Percentiles rank a stretch among this genome's conserved stretches.
phyloP scores from a whole-genome alignment of 2,329 filamentous ascomycete genomes.

The Polychaeton citri region DNA sequence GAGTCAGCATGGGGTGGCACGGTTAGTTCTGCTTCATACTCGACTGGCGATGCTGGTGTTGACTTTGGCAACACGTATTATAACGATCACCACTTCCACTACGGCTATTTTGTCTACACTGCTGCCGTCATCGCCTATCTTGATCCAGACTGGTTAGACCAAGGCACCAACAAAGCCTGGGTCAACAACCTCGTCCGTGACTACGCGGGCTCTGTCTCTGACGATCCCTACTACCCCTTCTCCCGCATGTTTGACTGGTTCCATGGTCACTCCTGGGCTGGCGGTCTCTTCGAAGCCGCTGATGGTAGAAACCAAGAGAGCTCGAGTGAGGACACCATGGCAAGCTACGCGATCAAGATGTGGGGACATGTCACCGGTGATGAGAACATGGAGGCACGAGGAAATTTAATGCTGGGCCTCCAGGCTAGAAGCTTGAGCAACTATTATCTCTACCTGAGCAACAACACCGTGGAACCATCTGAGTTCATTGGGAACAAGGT shows the following conservation, averaged over 20 bases:
- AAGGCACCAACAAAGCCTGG: slow-evolving; percentile 55
- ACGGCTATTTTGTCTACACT: slow-evolving; percentile 77
- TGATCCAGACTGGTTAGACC: slow-evolving; percentile 56
- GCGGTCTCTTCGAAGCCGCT: slow-evolving; percentile 54
- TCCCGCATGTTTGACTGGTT: slow-evolving; percentile 86
- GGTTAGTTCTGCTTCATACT: slow-evolving; percentile 65
- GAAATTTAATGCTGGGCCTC: slow-evolving; percentile 73
- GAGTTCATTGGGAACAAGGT: slow-evolving; percentile 72
- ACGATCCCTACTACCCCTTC: slow-evolving; percentile 67
- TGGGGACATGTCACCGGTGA: slow-evolving; percentile 77
- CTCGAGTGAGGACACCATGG: slow-evolving; percentile 80
- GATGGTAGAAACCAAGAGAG: slow-evolving; percentile 82
- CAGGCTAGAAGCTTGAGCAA: slow-evolving; percentile 57
- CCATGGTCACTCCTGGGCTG: slow-evolving; percentile 88
- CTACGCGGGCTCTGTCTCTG: slow-evolving; percentile 57
- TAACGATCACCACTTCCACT: slow-evolving; percentile 54
- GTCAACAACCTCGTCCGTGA: slow-evolving; percentile 79
- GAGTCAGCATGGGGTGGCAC: slow-evolving; percentile 61
- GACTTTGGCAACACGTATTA: slow-evolving; percentile 90
- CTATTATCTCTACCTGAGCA: slow-evolving; percentile 68
- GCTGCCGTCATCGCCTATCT: slow-evolving; percentile 72
- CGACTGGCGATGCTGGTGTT: slow-evolving; percentile 55
- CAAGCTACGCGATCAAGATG: slow-evolving; percentile 79
- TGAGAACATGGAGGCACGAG: slow-evolving; percentile 60
- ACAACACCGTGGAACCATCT: slow-evolving; percentile 58